Percentiles rank a stretch among this genome's conserved stretches.
Conservation (phyloP, 208 protist genomes). For the Lotmaria passim region DNA sequence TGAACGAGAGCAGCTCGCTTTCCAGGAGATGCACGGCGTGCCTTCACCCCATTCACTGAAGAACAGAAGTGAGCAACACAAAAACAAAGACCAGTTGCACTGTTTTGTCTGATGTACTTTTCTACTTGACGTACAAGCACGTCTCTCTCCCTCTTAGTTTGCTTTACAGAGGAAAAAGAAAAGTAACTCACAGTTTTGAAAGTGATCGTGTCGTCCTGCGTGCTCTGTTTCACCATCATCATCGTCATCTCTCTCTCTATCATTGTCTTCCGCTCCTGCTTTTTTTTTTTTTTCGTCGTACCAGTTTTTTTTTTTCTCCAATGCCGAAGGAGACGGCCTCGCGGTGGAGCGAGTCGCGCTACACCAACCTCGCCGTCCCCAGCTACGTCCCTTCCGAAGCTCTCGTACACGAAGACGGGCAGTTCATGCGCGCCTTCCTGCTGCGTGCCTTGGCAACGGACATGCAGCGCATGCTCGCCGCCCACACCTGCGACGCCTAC, state of each 20-base stretch:
- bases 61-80: too few species aligned
- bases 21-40: too few species aligned
- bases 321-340: constrained; percentile 50
- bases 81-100: too few species aligned
- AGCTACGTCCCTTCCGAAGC: constrained; percentile 89
- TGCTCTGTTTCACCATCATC: too few species aligned
- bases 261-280: constrained; percentile 9
- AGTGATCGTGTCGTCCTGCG: too few species aligned
- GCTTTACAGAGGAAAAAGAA: neutral
- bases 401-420: constrained; percentile 78
- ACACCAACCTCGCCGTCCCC: constrained; percentile 81
- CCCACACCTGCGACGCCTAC: constrained; percentile 68
- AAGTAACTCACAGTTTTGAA: too few species aligned
- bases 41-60: neutral
- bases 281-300: constrained; percentile 25
- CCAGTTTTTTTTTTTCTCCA: neutral
- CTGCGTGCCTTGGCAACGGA: constrained; percentile 78
- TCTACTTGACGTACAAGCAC: too few species aligned
- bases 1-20: too few species aligned
- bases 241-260: neutral
- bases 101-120: too few species aligned
- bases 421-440: constrained; percentile 84
- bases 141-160: too few species aligned
- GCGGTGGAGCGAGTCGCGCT: constrained; percentile 82
- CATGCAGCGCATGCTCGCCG: constrained; percentile 75